Conservation (phyloP, 2,329 filamentous ascomycete species). For the Macrophomina pseudophaseolina region DNA sequence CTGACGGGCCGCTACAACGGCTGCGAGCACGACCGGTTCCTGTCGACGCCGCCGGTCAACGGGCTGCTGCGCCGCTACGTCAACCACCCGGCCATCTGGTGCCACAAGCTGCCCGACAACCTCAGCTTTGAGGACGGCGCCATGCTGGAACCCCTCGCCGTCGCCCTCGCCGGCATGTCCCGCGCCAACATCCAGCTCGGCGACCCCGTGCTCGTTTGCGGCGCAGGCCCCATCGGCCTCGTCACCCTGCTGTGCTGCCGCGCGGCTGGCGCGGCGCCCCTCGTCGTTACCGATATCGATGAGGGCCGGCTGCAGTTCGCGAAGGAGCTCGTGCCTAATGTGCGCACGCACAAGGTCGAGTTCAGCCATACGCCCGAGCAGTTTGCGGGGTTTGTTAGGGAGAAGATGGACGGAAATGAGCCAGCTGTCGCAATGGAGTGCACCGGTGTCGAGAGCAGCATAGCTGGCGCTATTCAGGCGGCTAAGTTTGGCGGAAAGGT, state of each 20-base stretch:
- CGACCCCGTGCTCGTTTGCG: conserved; percentile 86
- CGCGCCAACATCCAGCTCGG: conserved; percentile 80
- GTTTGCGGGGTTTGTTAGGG: conserved; percentile 70
- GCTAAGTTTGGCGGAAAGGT: conserved; percentile 96
- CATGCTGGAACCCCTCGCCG: conserved; percentile 86
- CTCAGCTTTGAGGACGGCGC: conserved; percentile 93
- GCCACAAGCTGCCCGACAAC: conserved; percentile 85
- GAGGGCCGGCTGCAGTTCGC: conserved; percentile 84
- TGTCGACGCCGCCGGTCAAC: conserved; percentile 87
- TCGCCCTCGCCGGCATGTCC: conserved; percentile 87
- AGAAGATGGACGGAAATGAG: conserved; percentile 76
- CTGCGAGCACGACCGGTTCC: conserved; percentile 82
- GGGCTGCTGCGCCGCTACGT: conserved; percentile 90
- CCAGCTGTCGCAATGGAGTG: conserved; percentile 86
- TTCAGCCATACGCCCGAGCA: conserved; percentile 69
- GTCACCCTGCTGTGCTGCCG: conserved; percentile 83
- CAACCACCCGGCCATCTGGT: conserved; percentile 93
- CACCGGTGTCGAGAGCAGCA: conserved; percentile 90
- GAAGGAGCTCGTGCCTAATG: conserved; percentile 78
- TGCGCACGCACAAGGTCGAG: conserved; percentile 80
- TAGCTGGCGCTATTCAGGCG: conserved; percentile 84
- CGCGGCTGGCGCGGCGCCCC: conserved; percentile 85
- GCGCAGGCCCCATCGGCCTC: conserved; percentile 91
- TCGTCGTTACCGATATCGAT: conserved; percentile 95
- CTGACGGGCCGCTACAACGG: conserved; percentile 94